Base-by-base conservation (phyloP, 225 moss, liverwort and hornwort species). In the Marchantia polymorpha region DNA sequence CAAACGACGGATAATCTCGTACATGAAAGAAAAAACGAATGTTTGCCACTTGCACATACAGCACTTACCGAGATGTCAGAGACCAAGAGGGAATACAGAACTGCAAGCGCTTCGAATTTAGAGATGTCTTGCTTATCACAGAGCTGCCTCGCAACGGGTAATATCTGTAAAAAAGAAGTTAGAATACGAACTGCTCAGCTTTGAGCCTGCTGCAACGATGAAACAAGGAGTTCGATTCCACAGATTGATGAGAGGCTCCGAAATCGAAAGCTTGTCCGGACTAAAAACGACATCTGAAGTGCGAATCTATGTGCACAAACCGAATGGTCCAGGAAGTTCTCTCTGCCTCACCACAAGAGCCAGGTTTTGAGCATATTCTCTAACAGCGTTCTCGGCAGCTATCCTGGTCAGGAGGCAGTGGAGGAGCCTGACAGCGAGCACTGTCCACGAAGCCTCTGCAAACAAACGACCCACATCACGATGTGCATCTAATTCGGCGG, bases 41-140 rank as follows among this genome's bases (percentile, higher is more conserved):
- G 4, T 73, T 73, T 29, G 53, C 73, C 15, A 73, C 26, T 39
- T 39, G 39, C 39, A 39, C 39, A 46, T 16, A 27, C 8, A 10
- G 15, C 53, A 48, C 77, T 77, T 91, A 94, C 96, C 86, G 90
- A 89, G 77, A 90, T 89, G 70, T 84, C 77, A 39, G 97, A 93
- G 73, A 92, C 88, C 65, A 99, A 86, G 85, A 90, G 88, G 83
- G 87, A 89, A 81, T 91, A 94, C 55, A 99, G 87, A 80, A 93
- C 89, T 82, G 93, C 91, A 52, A 99, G 85, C 49, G 99, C 99
- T 89, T 95, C 99, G 82, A 99, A 99, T 80, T 99, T 99, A 54
- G 85, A 77, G 51, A 80, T 56, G 81, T 92, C 95, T 85, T 99
- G 99, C 80, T 87, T 87, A 39, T 84, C 68, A 78, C 81, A 89